Conservation (phyloP, 208 protist genomes). For the Trypanosoma congolense region DNA sequence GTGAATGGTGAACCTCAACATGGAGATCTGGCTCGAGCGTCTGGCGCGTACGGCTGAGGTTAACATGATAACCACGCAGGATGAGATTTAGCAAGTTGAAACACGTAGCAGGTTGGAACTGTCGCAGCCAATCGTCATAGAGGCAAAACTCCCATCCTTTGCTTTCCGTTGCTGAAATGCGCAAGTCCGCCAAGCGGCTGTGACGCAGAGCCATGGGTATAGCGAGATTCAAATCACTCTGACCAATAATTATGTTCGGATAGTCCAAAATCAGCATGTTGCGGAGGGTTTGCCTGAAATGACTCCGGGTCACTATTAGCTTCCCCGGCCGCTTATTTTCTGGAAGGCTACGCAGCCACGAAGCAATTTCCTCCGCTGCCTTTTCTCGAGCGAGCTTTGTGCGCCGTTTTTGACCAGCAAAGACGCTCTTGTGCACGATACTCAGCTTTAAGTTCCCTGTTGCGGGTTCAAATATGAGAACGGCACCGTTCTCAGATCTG, state of each 20-base stretch:
- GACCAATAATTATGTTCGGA: slow-evolving; percentile 99
- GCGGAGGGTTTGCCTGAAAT: slow-evolving; percentile 91
- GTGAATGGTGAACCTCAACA: slow-evolving; percentile 93
- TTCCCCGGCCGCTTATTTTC: slow-evolving; percentile 99
- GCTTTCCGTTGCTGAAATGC: slow-evolving; percentile 99
- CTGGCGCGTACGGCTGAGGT: slow-evolving; percentile 95
- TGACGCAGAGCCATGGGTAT: slow-evolving; percentile 99
- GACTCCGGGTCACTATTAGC: slow-evolving; percentile 99
- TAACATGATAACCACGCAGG: slow-evolving; percentile 97
- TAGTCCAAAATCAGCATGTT: slow-evolving; percentile 98
- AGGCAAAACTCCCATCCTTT: slow-evolving; percentile 99
- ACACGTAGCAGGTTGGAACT: slow-evolving; percentile 97
- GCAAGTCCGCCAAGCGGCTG: slow-evolving; percentile 98
- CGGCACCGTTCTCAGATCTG: slow-evolving; percentile 97
- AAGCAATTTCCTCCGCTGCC: slow-evolving; percentile 99
- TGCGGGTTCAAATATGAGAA: slow-evolving; percentile 99
- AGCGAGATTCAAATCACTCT: slow-evolving; percentile 98
- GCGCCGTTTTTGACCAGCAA: slow-evolving; percentile 99
- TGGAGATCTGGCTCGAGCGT: slow-evolving; percentile 97
- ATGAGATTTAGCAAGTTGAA: slow-evolving; percentile 99
- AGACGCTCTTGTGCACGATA: slow-evolving; percentile 99
- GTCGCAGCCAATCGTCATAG: slow-evolving; percentile 99
- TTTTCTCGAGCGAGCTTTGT: slow-evolving; percentile 99
- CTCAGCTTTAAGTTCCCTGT: slow-evolving; percentile 99
- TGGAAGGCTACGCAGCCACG: slow-evolving; percentile 98